Evolutionary conservation across 768 basidiomycete species (phyloP), one percentile per base, ranked within the genome.

Genomic region (Chlorophyllum brunneum): DNA sequence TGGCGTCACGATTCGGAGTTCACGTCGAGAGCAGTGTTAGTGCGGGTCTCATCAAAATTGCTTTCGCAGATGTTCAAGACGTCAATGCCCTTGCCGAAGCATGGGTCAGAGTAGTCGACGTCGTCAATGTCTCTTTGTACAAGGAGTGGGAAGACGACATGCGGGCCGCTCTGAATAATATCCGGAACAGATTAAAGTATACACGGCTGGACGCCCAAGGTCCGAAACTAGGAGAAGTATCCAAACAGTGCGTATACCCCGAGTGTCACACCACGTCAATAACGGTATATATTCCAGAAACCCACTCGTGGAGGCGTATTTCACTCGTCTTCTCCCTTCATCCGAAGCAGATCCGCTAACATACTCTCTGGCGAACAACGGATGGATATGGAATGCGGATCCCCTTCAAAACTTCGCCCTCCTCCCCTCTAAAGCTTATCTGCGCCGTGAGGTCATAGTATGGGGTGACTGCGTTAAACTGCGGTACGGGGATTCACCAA

Each of bases 391-490:
- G 95, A 73, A 86, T 57, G 95, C 95, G 2, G 86, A 99, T 63
- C 95, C 97, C 0, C 78, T 98, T 13, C 78, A 85, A 57, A 98
- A 98, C 70, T 99, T 99, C 70, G 97, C 95, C 6, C 79, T 90
- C 11, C 80, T 82, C 23, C 88, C 88, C 0, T 98, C 95, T 20
- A 97, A 95, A 66, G 89, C 93, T 0, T 99, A 98, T 69, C 77
- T 98, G 39, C 86, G 93, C 20, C 88, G 97, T 43, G 92, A 98
- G 67, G 93, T 99, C 49, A 98, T 98, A 59, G 92, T 86, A 22
- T 99, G 97, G 97, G 85, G 86, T 38, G 97, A 99, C 67, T 98
- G 97, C 63, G 97, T 99, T 63, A 99, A 99, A 65, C 79, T 98
- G 38, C 92, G 97, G 29, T 99, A 97, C 62, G 97, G 97, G 2